Conservation (phyloP, 192 early-diverging fungal species). For the Coemansia sp. region DNA sequence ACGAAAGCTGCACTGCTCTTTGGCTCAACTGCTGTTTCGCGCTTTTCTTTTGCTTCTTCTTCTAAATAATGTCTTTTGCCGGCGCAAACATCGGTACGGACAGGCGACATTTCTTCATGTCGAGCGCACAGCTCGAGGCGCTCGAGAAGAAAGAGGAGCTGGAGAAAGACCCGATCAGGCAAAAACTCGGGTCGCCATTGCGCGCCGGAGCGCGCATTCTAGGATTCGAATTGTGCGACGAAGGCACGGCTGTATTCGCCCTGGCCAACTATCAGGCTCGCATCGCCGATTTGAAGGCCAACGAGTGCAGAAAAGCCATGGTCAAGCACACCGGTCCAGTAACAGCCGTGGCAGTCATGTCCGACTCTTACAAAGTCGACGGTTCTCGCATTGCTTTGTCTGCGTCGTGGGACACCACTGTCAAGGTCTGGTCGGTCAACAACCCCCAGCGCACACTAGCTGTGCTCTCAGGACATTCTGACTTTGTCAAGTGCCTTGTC, state of each 20-base stretch:
- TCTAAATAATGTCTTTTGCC: slow-evolving; percentile 28
- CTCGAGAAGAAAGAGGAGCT: slow-evolving; percentile 41
- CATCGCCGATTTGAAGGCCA: slow-evolving; percentile 28
- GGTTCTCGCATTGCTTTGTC: slow-evolving; percentile 70
- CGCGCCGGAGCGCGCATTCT: slow-evolving; percentile 42
- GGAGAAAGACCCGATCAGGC: slow-evolving; percentile 44
- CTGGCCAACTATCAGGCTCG: slow-evolving; percentile 44
- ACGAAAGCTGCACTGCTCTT: no score
- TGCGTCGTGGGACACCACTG: slow-evolving; percentile 95
- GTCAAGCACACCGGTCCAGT: slow-evolving; percentile 69
- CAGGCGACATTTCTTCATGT: slow-evolving; percentile 54
- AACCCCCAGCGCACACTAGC: slow-evolving; percentile 66
- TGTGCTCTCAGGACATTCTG: slow-evolving; percentile 76
- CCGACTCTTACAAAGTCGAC: slow-evolving; percentile 36
- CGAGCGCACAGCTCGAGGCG: slow-evolving; percentile 55
- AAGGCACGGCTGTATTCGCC: slow-evolving; percentile 33
- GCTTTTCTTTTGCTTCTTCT: neutral
- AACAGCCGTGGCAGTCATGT: slow-evolving; percentile 64
- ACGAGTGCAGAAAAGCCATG: slow-evolving; percentile 1
- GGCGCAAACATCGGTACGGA: slow-evolving; percentile 47
- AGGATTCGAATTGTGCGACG: slow-evolving; percentile 30
- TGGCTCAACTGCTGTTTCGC: no score
- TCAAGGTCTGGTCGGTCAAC: slow-evolving; percentile 81
- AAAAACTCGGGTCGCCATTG: slow-evolving; percentile 43
- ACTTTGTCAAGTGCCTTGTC: slow-evolving; percentile 88